Conservation (phyloP, 441 rosid genomes). For the Erysimum pusillum region DNA sequence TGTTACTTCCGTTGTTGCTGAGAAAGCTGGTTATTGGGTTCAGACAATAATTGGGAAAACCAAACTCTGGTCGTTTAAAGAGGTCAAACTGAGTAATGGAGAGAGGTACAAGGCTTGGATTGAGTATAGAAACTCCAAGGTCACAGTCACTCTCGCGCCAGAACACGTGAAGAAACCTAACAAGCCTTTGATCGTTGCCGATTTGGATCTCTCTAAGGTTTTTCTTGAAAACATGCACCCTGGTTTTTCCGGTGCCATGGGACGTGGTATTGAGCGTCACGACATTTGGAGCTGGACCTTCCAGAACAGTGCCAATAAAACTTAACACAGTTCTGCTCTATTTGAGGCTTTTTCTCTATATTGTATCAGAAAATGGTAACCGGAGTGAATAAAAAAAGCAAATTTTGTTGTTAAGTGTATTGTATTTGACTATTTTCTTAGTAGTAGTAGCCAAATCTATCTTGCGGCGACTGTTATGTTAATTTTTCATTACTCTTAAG, state of each 20-base stretch:
- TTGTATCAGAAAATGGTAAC: not conserved
- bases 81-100: slow-evolving; percentile 39
- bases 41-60: slow-evolving; percentile 31
- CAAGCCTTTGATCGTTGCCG: slow-evolving; percentile 33
- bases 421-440: not conserved
- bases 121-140: slow-evolving; percentile 21
- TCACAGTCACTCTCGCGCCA: slow-evolving; percentile 39
- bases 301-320: slow-evolving; percentile 25
- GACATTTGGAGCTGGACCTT: slow-evolving; percentile 42
- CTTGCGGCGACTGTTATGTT: not conserved
- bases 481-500: not conserved
- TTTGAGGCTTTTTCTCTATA: not conserved
- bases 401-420: not conserved
- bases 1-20: slow-evolving; percentile 32
- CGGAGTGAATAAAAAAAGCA: not conserved
- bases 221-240: slow-evolving; percentile 39
- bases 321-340: not conserved
- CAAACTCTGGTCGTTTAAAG: slow-evolving; percentile 43
- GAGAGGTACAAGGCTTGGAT: slow-evolving; percentile 47
- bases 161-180: slow-evolving; percentile 28
- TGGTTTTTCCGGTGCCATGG: slow-evolving; percentile 37
- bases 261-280: slow-evolving; percentile 29
- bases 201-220: slow-evolving; percentile 30
- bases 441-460: not conserved
- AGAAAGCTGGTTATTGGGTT: slow-evolving; percentile 49